Evolutionary conservation across 2,329 filamentous ascomycete genomes (phyloP).

Genomic region (Cryphonectria parasitica): DNA sequence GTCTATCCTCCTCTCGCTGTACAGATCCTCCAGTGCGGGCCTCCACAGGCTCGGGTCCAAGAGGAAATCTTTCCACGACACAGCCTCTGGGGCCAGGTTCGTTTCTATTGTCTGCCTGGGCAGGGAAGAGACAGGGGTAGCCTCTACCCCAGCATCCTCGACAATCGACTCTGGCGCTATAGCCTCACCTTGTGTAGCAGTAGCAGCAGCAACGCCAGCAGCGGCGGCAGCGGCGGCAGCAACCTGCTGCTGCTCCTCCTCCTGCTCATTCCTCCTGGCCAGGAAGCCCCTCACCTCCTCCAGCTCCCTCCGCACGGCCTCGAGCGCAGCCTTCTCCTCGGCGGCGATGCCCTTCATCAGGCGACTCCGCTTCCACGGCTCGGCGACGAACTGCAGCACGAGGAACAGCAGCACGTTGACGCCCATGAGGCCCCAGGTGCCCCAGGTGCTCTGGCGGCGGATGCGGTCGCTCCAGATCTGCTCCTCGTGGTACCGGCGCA

Average conservation of each 20-base stretch:
- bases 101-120: constrained; percentile 27
- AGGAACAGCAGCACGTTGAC: constrained; percentile 91
- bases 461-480: constrained; percentile 99
- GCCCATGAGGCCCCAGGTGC: constrained; percentile 97
- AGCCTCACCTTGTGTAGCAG: not conserved
- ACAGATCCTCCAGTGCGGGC: constrained; percentile 58
- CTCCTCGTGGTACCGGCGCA: constrained; percentile 95
- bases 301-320: constrained; percentile 52
- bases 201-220: constrained; percentile 16
- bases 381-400: constrained; percentile 83
- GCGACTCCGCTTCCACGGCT: constrained; percentile 85
- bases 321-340: constrained; percentile 66
- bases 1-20: constrained; percentile 66
- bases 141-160: constrained; percentile 36
- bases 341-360: constrained; percentile 84
- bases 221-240: constrained; percentile 26
- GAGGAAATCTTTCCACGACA: constrained; percentile 50
- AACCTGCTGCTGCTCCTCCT: constrained; percentile 11
- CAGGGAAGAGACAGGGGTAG: constrained; percentile 18
- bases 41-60: constrained; percentile 51
- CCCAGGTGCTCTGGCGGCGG: constrained; percentile 94
- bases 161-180: constrained; percentile 33
- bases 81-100: constrained; percentile 15
- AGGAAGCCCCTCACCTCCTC: constrained; percentile 39
- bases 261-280: constrained; percentile 30